Evolutionary conservation across 2,329 filamentous ascomycete species (phyloP), one percentile per base, ranked within the genome.

Genomic region (Colletotrichum neosansevieriae): DNA sequence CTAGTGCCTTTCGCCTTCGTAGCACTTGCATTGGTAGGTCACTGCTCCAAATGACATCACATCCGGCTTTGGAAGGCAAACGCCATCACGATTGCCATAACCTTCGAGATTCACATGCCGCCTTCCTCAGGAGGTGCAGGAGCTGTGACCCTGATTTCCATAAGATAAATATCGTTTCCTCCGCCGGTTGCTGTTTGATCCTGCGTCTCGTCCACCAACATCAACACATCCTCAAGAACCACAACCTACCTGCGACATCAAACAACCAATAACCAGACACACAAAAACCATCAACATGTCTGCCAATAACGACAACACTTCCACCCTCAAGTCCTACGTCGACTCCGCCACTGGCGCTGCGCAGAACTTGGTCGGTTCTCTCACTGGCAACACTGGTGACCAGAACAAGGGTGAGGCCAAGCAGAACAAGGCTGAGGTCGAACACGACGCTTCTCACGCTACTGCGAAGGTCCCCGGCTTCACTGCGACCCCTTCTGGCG

Each of bases 301-400:
- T 68, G 50, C 67, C 64, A 62, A 69, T 61, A 68, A 71, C 69
- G 57, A 71, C 17, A 71, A 71, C 61, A 87, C 91, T 73, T 97
- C 93, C 71, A 96, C 94, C 71, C 86, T 94, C 76, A 88, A 95
- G 85, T 92, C 92, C 65, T 91, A 90, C 81, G 77, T 93, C 74
- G 91, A 94, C 85, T 87, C 87, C 13, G 92, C 92, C 75, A 86
- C 89, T 42, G 93, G 92, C 73, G 84, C 89, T 62, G 87, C 90
- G 59, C 93, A 97, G 81, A 91, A 86, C 70, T 89, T 86, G 57
- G 74, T 96, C 57, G 93, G 93, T 71, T 86, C 83, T 70, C 70
- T 97, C 63, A 94, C 92, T 10, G 94, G 94, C 74, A 93, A 82
- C 83, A 84, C 85, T 2, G 84, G 84, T 70, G 90, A 95, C 74